phyloP scores from a whole-genome alignment of 495 filamentous ascomycete species.

The Penicillium herquei region DNA sequence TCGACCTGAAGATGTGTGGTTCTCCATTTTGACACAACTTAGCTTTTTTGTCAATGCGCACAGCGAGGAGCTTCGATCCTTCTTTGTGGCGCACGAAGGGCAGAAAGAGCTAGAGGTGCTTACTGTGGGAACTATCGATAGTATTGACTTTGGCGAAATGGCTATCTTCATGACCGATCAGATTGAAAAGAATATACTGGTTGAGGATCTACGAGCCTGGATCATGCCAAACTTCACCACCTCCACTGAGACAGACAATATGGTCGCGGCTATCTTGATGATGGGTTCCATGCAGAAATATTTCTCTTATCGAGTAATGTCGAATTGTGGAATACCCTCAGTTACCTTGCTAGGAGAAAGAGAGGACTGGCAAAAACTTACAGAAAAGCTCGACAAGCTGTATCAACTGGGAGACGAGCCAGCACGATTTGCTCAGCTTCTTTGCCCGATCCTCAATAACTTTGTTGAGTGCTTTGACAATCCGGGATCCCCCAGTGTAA shows the following conservation, averaged over 20 bases:
- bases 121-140: conserved; percentile 8
- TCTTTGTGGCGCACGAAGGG: conserved; percentile 43
- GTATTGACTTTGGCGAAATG: conserved; percentile 19
- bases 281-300: conserved; percentile 44
- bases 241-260: conserved; percentile 32
- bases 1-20: conserved; percentile 63
- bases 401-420: conserved; percentile 38
- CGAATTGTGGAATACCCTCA: conserved; percentile 45
- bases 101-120: conserved; percentile 39
- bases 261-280: conserved; percentile 36
- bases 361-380: conserved; percentile 40
- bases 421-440: conserved; percentile 16
- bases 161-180: conserved; percentile 25
- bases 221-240: conserved; percentile 44
- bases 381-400: conserved; percentile 34
- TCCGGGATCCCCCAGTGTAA: conserved; percentile 14
- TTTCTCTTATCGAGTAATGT: conserved; percentile 27
- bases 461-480: conserved; percentile 30
- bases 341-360: conserved; percentile 47
- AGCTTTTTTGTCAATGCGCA: conserved; percentile 51
- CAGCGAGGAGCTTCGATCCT: conserved; percentile 40
- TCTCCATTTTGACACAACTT: conserved; percentile 56
- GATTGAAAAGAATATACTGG: conserved; percentile 35
- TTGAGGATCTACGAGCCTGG: conserved; percentile 35
- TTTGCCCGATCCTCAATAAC: conserved; percentile 20